Conservation (phyloP, 2,329 filamentous ascomycete genomes). For the Coniella lustricola region DNA sequence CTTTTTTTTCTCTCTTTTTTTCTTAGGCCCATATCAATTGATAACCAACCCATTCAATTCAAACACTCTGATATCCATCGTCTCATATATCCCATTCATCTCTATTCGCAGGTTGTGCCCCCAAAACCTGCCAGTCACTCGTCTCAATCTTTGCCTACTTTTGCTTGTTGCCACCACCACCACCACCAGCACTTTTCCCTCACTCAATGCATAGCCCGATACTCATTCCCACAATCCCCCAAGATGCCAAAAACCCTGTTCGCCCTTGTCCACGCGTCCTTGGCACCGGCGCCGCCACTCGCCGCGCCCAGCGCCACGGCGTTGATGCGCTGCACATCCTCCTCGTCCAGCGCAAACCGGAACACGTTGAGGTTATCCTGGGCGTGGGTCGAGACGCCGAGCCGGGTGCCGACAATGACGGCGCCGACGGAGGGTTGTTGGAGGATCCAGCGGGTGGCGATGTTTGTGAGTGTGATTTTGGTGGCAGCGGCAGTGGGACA, state of each 20-base stretch:
- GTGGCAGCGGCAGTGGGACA: too few relatives aligned
- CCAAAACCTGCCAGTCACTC: too few relatives aligned
- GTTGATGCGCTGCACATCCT: slow-evolving; percentile 22
- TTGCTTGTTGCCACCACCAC: too few relatives aligned
- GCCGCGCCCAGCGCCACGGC: slow-evolving; percentile 18
- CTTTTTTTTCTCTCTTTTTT: too few relatives aligned
- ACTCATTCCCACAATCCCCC: slow-evolving; percentile 29
- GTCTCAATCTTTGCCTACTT: too few relatives aligned
- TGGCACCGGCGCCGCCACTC: too few relatives aligned
- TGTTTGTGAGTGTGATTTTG: slow-evolving; percentile 23
- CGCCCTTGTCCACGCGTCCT: slow-evolving; percentile 17
- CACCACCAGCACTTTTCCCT: too few relatives aligned
- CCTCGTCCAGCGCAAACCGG: slow-evolving; percentile 19
- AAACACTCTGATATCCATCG: too few relatives aligned
- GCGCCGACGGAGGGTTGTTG: slow-evolving; percentile 27
- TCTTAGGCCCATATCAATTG: too few relatives aligned
- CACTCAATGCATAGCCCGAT: slow-evolving; percentile 22
- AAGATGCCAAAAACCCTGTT: slow-evolving; percentile 20
- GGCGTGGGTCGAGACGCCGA: slow-evolving; percentile 23
- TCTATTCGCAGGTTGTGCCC: too few relatives aligned
- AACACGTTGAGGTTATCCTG: slow-evolving; percentile 25
- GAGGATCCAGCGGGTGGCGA: slow-evolving; percentile 29
- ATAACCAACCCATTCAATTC: too few relatives aligned
- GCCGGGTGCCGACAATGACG: slow-evolving; percentile 27
- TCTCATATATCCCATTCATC: too few relatives aligned